phyloP scores from a whole-genome alignment of 345 rosid species.

The Noccaea bulbosa region DNA sequence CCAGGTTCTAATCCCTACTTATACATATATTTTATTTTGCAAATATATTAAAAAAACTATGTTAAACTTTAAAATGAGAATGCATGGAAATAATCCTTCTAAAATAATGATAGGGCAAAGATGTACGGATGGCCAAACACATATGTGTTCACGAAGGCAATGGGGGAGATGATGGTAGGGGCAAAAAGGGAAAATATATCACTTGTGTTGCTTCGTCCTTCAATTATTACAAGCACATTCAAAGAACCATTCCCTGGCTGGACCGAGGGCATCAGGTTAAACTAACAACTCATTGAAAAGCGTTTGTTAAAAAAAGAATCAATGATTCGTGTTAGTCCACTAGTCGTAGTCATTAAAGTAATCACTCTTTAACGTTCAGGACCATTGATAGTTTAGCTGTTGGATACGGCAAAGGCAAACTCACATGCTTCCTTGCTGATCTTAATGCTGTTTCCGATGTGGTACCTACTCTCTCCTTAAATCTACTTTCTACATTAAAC shows the following conservation, averaged over 20 bases:
- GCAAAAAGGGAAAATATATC: conserved; percentile 47
- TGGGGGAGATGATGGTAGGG: conserved; percentile 60
- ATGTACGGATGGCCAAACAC: conserved; percentile 62
- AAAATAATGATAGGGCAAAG: conserved; percentile 47
- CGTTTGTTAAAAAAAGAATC: neutral
- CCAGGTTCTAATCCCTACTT: conserved; percentile 49
- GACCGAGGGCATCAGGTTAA: conserved; percentile 59
- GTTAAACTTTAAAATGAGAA: neutral
- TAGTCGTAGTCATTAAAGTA: neutral
- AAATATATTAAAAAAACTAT: neutral
- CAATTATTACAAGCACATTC: conserved; percentile 54
- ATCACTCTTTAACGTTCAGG: conserved; percentile 45
- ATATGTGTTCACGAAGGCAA: conserved; percentile 60
- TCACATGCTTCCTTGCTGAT: conserved; percentile 73
- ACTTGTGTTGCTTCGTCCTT: conserved; percentile 51
- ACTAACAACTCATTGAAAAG: neutral
- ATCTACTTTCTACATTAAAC: neutral
- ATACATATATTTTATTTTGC: neutral
- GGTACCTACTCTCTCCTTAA: conserved; percentile 46
- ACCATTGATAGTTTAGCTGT: conserved; percentile 79
- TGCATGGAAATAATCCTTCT: neutral
- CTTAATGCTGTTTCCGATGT: conserved; percentile 63
- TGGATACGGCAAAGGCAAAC: conserved; percentile 77
- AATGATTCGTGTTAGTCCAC: neutral
- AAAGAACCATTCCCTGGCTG: conserved; percentile 66